phyloP scores from a whole-genome alignment of 179 eudicot species.

The Amaranthus tricolor region DNA sequence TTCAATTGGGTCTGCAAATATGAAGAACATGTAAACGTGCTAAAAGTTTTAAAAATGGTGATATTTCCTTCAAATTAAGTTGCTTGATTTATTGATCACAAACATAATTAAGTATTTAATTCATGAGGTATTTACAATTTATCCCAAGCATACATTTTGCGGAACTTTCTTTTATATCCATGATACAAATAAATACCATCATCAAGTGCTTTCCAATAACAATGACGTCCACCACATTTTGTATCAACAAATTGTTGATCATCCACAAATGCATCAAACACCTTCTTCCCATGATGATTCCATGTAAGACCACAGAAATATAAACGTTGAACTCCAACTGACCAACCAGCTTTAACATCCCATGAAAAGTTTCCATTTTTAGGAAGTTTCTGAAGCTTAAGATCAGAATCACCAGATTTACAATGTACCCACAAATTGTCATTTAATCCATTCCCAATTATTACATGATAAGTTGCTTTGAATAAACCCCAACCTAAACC shows the following conservation, averaged over 20 bases:
- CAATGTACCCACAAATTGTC: constrained; percentile 17
- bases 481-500: background rate
- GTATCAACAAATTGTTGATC: constrained; percentile 9
- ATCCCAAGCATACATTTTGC: constrained; percentile 8
- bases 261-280: constrained; percentile 10
- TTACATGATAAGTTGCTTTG: background rate
- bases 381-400: background rate
- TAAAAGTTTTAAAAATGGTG: too few relatives aligned
- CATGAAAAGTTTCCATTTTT: constrained; percentile 3
- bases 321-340: background rate
- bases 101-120: background rate
- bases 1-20: too few relatives aligned
- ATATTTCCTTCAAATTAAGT: too few relatives aligned
- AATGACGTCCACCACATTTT: constrained; percentile 18
- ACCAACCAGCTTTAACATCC: background rate
- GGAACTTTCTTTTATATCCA: background rate
- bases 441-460: constrained; percentile 1
- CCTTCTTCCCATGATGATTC: constrained; percentile 1
- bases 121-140: background rate
- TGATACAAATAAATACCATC: constrained; percentile 18
- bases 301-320: constrained; percentile 14
- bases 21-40: too few relatives aligned
- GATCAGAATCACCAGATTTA: background rate
- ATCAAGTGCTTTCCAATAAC: constrained; percentile 7
- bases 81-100: background rate